Conservation (phyloP, 2,329 filamentous ascomycete species). For the Xylogone sp. region DNA sequence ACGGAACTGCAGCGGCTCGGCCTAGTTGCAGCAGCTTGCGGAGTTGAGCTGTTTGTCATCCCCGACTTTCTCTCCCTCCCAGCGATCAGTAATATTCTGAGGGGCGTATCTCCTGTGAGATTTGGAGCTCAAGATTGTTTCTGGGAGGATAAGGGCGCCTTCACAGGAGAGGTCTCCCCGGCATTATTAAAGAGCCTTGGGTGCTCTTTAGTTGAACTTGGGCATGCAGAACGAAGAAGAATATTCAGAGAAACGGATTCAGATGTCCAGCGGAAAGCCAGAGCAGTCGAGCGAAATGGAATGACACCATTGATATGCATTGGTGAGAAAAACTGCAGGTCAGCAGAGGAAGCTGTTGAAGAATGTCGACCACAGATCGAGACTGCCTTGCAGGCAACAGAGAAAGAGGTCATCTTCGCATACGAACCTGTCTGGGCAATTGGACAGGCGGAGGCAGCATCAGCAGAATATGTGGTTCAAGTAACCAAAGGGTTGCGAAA, state of each 20-base stretch:
- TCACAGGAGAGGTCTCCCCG: constrained; percentile 75
- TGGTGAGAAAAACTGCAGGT: constrained; percentile 58
- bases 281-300: constrained; percentile 62
- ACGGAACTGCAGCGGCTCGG: constrained; percentile 41
- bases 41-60: constrained; percentile 70
- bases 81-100: constrained; percentile 45
- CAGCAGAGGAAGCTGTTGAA: constrained; percentile 54
- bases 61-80: constrained; percentile 71
- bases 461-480: constrained; percentile 65
- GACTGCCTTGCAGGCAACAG: constrained; percentile 57
- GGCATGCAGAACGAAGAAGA: constrained; percentile 73
- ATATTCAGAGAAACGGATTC: constrained; percentile 74
- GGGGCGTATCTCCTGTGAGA: constrained; percentile 44
- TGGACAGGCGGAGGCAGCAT: constrained; percentile 68
- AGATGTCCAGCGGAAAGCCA: constrained; percentile 63
- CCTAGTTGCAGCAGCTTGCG: constrained; percentile 37
- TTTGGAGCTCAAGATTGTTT: constrained; percentile 76
- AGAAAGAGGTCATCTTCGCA: constrained; percentile 68
- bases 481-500: constrained; percentile 38
- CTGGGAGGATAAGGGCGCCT: constrained; percentile 67
- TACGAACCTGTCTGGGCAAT: constrained; percentile 93
- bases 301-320: constrained; percentile 78
- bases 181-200: constrained; percentile 63
- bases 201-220: constrained; percentile 70
- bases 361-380: constrained; percentile 66